Evolutionary conservation across 2,329 filamentous ascomycete species (phyloP), one percentile per base, ranked within the genome.

Genomic region (Nemania abortiva): DNA sequence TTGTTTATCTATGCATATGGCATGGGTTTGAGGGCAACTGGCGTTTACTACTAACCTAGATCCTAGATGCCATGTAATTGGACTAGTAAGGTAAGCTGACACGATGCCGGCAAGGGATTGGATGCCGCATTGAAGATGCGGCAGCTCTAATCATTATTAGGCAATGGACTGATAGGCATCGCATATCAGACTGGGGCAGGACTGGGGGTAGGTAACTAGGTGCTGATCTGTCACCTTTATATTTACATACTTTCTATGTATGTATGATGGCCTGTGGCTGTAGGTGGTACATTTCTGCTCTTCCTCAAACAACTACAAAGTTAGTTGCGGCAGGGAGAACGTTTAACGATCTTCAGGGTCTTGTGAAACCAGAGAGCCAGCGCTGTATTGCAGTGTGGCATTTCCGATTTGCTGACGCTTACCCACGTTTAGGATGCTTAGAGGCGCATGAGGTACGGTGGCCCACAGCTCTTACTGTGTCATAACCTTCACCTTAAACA

Each of bases 71-170:
- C 24, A 27, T 27, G 24, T 27, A 27, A 27, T 5, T 65, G 34
- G 22, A 63, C 27, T 61, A 61, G 24, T 58, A 64, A 54, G 6
- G 50, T 64, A 70, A 68, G 68, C 65, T 70, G 47, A 69, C 66
- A 58, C 20, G 57, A 37, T 62, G 53, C 57, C 53, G 66, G 66
- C 63, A 58, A 57, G 45, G n/a, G 15, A 42, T 58, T 63, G 42
- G 56, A 58, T 65, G 62, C 57, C 42, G 62, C 66, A 65, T 61
- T 34, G 24, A 47, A 11, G 54, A 52, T 55, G 61, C 66, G 34
- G 50, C 66, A 63, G 65, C 59, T 63, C 59, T 54, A 65, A 47
- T 24, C 49, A 57, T 56, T n/a, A 58, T 54, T 55, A 52, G 62
- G 60, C 57, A 27, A 63, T n/a, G 18, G 34, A 45, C 34, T 49